These are phyloP conservation scores for Prunella vulgaris DNA, from an alignment of 257 asterid genomes.

Conservation along the genomic window DNA sequence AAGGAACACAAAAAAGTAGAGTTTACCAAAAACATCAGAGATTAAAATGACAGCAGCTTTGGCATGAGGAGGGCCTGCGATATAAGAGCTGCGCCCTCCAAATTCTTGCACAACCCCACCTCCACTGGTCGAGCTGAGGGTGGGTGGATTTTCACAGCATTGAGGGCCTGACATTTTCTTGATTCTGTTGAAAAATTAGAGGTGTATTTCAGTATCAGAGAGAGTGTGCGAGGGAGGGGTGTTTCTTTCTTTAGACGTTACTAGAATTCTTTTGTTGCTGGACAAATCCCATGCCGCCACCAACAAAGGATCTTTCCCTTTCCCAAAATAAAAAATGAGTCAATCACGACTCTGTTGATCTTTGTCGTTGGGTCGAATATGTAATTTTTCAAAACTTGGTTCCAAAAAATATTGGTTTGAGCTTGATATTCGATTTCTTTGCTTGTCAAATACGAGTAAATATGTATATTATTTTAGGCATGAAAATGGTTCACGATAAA, in stretches of 20 bases:
- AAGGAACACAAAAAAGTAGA: not conserved
- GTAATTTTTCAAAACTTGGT: too few species aligned
- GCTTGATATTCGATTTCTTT: too few species aligned
- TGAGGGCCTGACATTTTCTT: constrained; percentile 46
- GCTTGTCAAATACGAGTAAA: too few species aligned
- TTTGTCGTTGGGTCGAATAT: too few species aligned
- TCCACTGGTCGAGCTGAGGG: constrained; percentile 31
- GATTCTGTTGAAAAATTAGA: not conserved
- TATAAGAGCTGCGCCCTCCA: constrained; percentile 48
- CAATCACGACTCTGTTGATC: too few species aligned
- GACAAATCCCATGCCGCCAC: not conserved
- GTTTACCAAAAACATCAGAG: constrained; percentile 53
- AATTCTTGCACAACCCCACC: constrained; percentile 40
- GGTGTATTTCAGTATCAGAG: not conserved
- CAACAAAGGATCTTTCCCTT: not conserved
- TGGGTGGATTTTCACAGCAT: constrained; percentile 47
- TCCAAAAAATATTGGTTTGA: too few species aligned
- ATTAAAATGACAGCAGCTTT: constrained; percentile 49
- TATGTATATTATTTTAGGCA: too few species aligned
- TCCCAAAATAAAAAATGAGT: not conserved
- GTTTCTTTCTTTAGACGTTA: too few species aligned
- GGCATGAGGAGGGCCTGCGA: constrained; percentile 43
- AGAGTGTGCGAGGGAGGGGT: not conserved
- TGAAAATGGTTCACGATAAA: too few species aligned
- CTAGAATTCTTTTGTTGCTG: not conserved